These are phyloP conservation scores for Tolypocladium inflatum DNA, from an alignment of 2,329 filamentous ascomycete genomes.

Conservation along the genomic window DNA sequence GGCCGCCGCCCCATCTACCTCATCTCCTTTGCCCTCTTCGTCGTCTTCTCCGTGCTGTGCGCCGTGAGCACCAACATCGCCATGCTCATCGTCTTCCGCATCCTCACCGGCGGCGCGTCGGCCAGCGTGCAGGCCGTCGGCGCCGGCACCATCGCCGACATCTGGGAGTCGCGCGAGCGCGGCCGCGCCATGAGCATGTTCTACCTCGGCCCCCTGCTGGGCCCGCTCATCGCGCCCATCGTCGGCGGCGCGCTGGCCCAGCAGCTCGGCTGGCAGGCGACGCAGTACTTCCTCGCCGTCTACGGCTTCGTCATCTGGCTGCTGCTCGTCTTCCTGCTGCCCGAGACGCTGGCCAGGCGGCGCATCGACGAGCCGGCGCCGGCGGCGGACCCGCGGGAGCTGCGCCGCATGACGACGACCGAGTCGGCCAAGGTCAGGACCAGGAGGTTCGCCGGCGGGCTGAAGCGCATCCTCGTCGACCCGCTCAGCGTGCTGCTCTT, in stretches of 20 bases:
- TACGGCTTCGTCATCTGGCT: conserved; percentile 53
- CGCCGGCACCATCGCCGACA: conserved; percentile 72
- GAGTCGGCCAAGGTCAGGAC: conserved; percentile 51
- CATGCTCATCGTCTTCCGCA: conserved; percentile 70
- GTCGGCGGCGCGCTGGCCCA: conserved; percentile 65
- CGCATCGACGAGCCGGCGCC: conserved; percentile 12
- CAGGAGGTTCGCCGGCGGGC: conserved; percentile 37
- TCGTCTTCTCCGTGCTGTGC: conserved; percentile 59
- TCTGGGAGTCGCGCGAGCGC: conserved; percentile 65
- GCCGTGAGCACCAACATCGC: conserved; percentile 60
- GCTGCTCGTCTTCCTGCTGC: conserved; percentile 50
- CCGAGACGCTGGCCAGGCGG: conserved; percentile 48
- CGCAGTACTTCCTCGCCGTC: conserved; percentile 67
- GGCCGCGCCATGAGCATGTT: conserved; percentile 76
- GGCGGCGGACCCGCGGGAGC: not conserved
- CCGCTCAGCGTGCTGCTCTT: conserved; percentile 62
- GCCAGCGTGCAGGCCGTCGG: conserved; percentile 77
- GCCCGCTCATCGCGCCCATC: conserved; percentile 67
- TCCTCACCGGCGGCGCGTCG: conserved; percentile 65
- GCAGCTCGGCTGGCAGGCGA: conserved; percentile 62
- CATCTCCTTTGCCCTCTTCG: conserved; percentile 61
- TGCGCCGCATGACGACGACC: conserved; percentile 46
- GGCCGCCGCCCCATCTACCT: conserved; percentile 75
- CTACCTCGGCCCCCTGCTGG: conserved; percentile 68
- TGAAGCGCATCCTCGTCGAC: conserved; percentile 58